Evolutionary conservation across 306 rosid species (phyloP), one percentile per base, ranked within the genome.

Genomic region (Trifolium fragiferum): DNA sequence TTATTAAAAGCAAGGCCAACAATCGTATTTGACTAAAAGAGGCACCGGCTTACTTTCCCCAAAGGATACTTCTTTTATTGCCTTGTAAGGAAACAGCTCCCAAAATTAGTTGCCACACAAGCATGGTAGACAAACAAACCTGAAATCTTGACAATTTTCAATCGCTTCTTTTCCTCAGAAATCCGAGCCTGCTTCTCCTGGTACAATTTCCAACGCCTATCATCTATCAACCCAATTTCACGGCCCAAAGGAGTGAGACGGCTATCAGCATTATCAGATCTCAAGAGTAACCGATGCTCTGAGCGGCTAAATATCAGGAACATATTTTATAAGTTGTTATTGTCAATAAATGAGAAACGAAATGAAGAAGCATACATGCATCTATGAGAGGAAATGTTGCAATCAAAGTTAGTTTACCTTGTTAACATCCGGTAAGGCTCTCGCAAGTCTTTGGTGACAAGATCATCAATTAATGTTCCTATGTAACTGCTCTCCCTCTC

Each of bases 241-340:
- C 53, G 92, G 10, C 94, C 96, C 89, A 94, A 83, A 62, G 96
- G 97, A 37, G 97, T 91, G 71, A 91, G 96, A 58, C 97, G 98
- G 76, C 95, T 91, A 81, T 94, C 98, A 37, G 98, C 98, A 75
- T 94, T 94, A 80, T 94, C 98, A 7, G 95, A 91, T 81, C 98
- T 88, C 73, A 94, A 90, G 65, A 94, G 96, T 80, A 94, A 78
- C 47, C 98, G 91, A 79, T 94, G 97, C 87, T 94, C 98, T 62
- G 98, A 94, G 83, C 96, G 98, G 88, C 98, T 93, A 82, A 50
- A 50, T 35, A 77, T 73, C 68, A 59, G 62, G 77, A 71, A 65
- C 33, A 78, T 14, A 14, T 11, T 33, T 55, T 30, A 23, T 23
- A 66, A n/a, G 4, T 68, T 20, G 20, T 35, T 11, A 59, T 23